Conservation (phyloP, 495 filamentous ascomycete genomes). For the Penicillium pancosmium region DNA sequence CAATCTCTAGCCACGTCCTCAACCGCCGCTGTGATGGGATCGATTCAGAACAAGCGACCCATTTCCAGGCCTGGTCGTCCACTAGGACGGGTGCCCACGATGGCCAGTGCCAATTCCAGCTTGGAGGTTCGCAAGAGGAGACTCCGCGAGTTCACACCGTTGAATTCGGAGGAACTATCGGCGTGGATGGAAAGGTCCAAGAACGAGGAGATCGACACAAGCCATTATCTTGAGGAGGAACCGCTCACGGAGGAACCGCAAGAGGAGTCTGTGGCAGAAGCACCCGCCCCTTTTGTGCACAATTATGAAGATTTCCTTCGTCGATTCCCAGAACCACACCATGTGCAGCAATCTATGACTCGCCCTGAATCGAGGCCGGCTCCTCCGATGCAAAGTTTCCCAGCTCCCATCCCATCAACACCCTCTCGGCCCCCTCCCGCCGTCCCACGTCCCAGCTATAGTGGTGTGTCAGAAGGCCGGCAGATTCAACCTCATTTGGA, state of each 20-base stretch:
- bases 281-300: conserved; percentile 50
- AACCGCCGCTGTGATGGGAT: conserved; percentile 54
- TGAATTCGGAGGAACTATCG: conserved; percentile 63
- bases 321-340: conserved; percentile 74
- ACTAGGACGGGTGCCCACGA: conserved; percentile 52
- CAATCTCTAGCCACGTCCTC: conserved; percentile 63
- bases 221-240: conserved; percentile 44
- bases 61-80: conserved; percentile 47
- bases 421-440: conserved; percentile 77
- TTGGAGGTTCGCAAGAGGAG: conserved; percentile 57
- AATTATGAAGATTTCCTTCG: conserved; percentile 77
- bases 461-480: conserved; percentile 75
- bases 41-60: conserved; percentile 41
- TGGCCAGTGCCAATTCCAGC: conserved; percentile 55
- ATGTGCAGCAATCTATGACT: conserved; percentile 77
- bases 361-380: conserved; percentile 33
- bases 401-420: conserved; percentile 44
- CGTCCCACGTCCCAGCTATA: conserved; percentile 82
- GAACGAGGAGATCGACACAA: conserved; percentile 54
- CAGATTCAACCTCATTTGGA: conserved; percentile 55
- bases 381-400: conserved; percentile 36
- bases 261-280: conserved; percentile 38
- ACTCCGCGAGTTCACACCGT: conserved; percentile 58
- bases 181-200: conserved; percentile 62
- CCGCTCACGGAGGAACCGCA: conserved; percentile 41